Conservation (phyloP, 768 basidiomycete species). For the Rhodosporidiobolus odoratus region DNA sequence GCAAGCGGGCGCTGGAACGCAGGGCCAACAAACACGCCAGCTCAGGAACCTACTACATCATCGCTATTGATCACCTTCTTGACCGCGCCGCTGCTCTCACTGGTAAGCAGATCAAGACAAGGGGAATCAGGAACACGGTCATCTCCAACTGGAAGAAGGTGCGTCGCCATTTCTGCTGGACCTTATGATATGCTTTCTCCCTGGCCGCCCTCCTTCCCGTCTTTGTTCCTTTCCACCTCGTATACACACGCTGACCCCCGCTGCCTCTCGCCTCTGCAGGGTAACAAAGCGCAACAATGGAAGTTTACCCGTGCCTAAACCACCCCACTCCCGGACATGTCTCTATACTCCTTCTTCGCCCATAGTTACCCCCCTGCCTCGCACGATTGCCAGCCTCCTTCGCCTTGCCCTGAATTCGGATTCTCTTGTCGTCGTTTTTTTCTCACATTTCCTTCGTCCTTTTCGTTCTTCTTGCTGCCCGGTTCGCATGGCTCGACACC, state of each 20-base stretch:
- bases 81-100: slow-evolving; percentile 28
- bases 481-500: too few species aligned
- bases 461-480: too few species aligned
- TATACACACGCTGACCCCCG: not conserved
- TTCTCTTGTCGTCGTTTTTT: too few species aligned
- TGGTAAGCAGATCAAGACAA: slow-evolving; percentile 10
- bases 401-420: too few species aligned
- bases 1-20: slow-evolving; percentile 8
- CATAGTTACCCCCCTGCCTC: too few species aligned
- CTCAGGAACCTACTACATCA: slow-evolving; percentile 19
- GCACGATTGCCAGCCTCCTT: too few species aligned
- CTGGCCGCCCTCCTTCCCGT: too few species aligned
- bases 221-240: not conserved
- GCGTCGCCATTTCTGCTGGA: not conserved
- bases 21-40: slow-evolving; percentile 4
- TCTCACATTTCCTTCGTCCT: too few species aligned
- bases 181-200: too few species aligned
- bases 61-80: slow-evolving; percentile 29
- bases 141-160: slow-evolving; percentile 22
- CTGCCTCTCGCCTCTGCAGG: not conserved
- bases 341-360: too few species aligned
- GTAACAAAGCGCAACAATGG: slow-evolving; percentile 24
- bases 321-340: too few species aligned
- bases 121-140: slow-evolving; percentile 15
- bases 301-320: slow-evolving; percentile 1